Percentiles rank a stretch among this genome's conserved stretches.
These are phyloP conservation scores for Xylariaceae sp. DNA, from an alignment of 2,329 filamentous ascomycete genomes.

Conservation along the genomic window DNA sequence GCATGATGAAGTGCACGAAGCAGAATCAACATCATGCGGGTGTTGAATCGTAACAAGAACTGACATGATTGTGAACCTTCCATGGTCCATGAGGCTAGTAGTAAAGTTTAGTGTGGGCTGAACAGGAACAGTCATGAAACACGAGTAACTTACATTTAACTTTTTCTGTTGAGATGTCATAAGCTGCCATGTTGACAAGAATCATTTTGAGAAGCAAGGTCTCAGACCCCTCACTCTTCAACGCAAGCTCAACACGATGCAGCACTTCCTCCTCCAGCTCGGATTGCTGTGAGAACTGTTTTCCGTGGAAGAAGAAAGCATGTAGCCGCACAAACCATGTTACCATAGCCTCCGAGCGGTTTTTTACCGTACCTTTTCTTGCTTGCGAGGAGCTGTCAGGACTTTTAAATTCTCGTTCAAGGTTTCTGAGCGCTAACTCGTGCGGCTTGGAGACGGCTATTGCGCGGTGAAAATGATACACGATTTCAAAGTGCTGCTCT, in stretches of 20 bases:
- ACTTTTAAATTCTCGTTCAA: slow-evolving; percentile 77
- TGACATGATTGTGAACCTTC: slow-evolving; percentile 58
- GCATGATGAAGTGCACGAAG: slow-evolving; percentile 75
- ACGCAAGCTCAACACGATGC: slow-evolving; percentile 74
- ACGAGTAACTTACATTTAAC: slow-evolving; percentile 58
- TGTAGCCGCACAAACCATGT: slow-evolving; percentile 88
- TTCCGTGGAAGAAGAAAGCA: slow-evolving; percentile 80
- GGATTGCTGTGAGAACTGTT: slow-evolving; percentile 74
- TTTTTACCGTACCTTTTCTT: slow-evolving; percentile 50
- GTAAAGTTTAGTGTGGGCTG: slow-evolving; percentile 26
- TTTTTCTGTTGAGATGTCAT: slow-evolving; percentile 71
- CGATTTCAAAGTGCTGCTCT: slow-evolving; percentile 79
- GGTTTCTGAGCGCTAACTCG: slow-evolving; percentile 74
- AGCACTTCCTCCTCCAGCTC: slow-evolving; percentile 88
- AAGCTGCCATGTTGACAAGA: slow-evolving; percentile 85
- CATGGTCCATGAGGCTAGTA: slow-evolving; percentile 54
- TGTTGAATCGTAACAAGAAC: slow-evolving; percentile 78
- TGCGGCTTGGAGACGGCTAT: slow-evolving; percentile 77
- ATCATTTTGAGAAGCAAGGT: slow-evolving; percentile 78
- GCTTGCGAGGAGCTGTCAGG: slow-evolving; percentile 50
- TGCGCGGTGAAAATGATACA: slow-evolving; percentile 89
- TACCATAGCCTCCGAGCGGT: slow-evolving; percentile 68
- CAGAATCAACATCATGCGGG: slow-evolving; percentile 76
- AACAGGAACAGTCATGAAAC: neutral
- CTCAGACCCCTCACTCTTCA: slow-evolving; percentile 72